Evolutionary conservation across 1,139 yeast genomes (phyloP), one percentile per base, ranked within the genome.

Genomic region (Suhomyces wounanorum): DNA sequence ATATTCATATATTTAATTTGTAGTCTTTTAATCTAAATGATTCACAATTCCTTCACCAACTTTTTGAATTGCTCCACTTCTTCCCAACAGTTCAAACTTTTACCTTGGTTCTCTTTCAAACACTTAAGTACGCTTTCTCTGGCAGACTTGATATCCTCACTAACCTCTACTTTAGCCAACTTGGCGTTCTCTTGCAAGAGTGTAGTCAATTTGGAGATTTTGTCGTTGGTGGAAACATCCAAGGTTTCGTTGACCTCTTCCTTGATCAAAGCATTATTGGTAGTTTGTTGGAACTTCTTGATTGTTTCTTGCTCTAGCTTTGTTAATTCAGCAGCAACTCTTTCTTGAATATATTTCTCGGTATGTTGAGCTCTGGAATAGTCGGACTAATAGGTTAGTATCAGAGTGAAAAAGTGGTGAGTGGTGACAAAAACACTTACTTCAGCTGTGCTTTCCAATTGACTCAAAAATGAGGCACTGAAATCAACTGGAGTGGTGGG

Each of bases 21-120:
- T 45, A 40, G 23, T 14, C 23, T 30, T 17, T 37, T 33, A 17
- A 25, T 39, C 33, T 39, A 39, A 25, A 25, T 25, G 14, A 38
- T 28, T 56, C 63, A 70, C 55, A 69, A 61, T 50, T 73, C 68
- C 59, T 68, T 72, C 37, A 70, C 78, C 60, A 80, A 68, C 51
- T 76, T 77, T 65, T 85, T 89, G 69, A 91, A 90, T 51, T 77
- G 75, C 63, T 87, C 84, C 25, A 90, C 91, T 66, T 88, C 90
- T 48, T 88, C 91, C 85, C 92, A 87, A 69, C 99, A 94, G 67
- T 89, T 86, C 67, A 94, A 79, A 36, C 94, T 88, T 65, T 79
- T 84, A 36, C 85, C 89, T 59, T 80, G 74, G 73, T 92, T 89
- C 43, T 78, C 78, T 55, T 78, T 72, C 60, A 92, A 77, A 68